Percentiles rank a stretch among this genome's conserved stretches.
Conservation (phyloP, 805 yeast species). For the Pichia heedii region DNA sequence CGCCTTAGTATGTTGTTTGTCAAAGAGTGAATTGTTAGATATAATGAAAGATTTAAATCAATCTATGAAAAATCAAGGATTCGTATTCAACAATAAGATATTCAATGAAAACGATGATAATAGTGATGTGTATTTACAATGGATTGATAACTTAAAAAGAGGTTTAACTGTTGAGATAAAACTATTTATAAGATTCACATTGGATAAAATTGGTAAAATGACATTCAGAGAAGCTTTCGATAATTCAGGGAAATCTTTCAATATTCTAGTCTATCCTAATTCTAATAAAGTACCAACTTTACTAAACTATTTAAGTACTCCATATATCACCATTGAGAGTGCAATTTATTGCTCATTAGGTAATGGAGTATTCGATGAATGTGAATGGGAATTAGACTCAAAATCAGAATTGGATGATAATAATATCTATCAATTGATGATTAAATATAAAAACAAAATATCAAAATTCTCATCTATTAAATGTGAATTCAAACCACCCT, state of each 20-base stretch:
- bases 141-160: conserved; percentile 21
- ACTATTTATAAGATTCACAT: conserved; percentile 68
- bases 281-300: conserved; percentile 61
- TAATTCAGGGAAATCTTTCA: conserved; percentile 68
- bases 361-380: conserved; percentile 56
- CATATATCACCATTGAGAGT: conserved; percentile 82
- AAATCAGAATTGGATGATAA: conserved; percentile 17
- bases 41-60: conserved; percentile 33
- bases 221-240: conserved; percentile 92
- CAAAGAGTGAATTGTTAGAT: conserved; percentile 51
- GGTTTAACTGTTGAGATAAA: conserved; percentile 85
- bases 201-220: conserved; percentile 64
- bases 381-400: conserved; percentile 48
- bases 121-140: conserved; percentile 1
- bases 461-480: conserved; percentile 19
- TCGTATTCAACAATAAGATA: conserved; percentile 27
- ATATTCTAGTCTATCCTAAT: conserved; percentile 79
- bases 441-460: conserved; percentile 28
- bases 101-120: conserved; percentile 23
- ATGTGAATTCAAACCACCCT: conserved; percentile 33
- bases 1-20: conserved; percentile 66
- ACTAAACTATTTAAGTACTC: conserved; percentile 84
- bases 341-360: conserved; percentile 86
- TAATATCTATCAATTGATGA: conserved; percentile 3
- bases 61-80: conserved; percentile 28